Evolutionary conservation across 2,329 filamentous ascomycete genomes (phyloP), one percentile per base, ranked within the genome.

Genomic region (Diaporthe destruens): DNA sequence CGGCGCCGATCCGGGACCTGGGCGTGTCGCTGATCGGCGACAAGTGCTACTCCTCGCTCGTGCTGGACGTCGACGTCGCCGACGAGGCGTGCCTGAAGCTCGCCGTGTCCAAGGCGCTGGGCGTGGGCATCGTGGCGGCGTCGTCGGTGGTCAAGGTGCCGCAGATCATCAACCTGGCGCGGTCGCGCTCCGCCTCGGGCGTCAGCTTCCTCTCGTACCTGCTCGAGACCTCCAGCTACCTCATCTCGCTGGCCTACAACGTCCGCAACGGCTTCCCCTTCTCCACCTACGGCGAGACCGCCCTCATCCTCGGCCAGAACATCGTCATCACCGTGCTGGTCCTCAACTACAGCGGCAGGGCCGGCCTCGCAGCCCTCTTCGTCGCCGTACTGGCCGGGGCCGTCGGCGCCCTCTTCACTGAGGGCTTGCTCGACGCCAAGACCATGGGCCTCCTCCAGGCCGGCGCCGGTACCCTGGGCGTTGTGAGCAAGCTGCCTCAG

Each of bases 241-340:
- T 98, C 78, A 97, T 98, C 83, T 93, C 92, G 6, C 89, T 99
- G 76, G 93, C 94, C 68, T 99, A 99, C 87, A 98, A 97, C 82
- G 87, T 94, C 76, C 94, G 96, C 80, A 94, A 95, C 79, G 92
- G 91, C 32, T 98, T 98, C 78, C 96, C 96, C 3, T 98, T 99
- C 84, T 97, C 93, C 87, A 99, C 96, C 14, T 99, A 93, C 82
- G 96, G 96, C 82, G 96, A 99, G 88, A 96, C 94, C 36, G 95
- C 93, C 49, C 87, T 98, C 79, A 98, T 99, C 77, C 89, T 96
- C 65, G 91, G 92, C 73, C 96, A 99, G 86, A 98, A 99, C 83
- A 90, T 98, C 55, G 89, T 95, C 74, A 98, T 99, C 80, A 92
- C 92, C 6, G 90, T 95, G 65, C 83, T 98, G 78, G 95, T 99